Base-by-base conservation (phyloP, 176 grass and related monocot genomes). In the Oryza coarctata region DNA sequence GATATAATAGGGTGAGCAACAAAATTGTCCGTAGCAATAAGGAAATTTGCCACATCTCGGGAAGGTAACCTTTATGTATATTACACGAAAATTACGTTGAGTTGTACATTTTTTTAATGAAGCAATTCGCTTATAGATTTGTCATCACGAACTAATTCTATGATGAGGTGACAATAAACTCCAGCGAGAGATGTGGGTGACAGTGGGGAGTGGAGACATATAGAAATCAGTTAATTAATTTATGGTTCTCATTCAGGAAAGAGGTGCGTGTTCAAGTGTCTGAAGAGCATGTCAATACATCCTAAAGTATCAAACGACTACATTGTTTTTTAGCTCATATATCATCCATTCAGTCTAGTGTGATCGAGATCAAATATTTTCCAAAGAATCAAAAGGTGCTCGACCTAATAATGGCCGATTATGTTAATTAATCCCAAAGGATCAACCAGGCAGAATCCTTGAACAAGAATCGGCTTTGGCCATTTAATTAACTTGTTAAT, bases 401-500 rank as follows among this genome's bases (percentile, higher is more conserved):
- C 43, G 67, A 68, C 63, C 29, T 47, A 80, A 52, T 52, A 30
- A 35, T 68, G 20, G 7, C 31, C 28, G 33, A 35, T 52, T 35
- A n/a, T 34, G 65, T 34, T 67, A 34, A 10, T 25, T 17, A 68
- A 45, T 43, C 63, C 43, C 28, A 7, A 78, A 79, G 29, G 77
- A 67, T 49, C 20, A 17, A 67, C 6, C 3, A 34, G 9, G 11
- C n/a, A 3, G 39, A 0, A 22, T 17, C 14, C 1, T 8, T 3
- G 20, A 1, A 40, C 63, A 49, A 43, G 18, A 44, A 60, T 57
- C 17, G 61, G 27, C 76, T 65, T 65, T 65, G 18, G 1, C 65
- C 5, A 29, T 72, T 65, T 71, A 4, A 14, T 72, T 65, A 65
- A 30, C 40, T 65, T 63, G 25, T 64, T 78, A 83, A 62, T 55